A percentile compares a stretch with the other conserved stretches of the same genome.
These are phyloP conservation scores for Penicillium sp. DNA, from an alignment of 2,329 filamentous ascomycete genomes.

Conservation along the genomic window DNA sequence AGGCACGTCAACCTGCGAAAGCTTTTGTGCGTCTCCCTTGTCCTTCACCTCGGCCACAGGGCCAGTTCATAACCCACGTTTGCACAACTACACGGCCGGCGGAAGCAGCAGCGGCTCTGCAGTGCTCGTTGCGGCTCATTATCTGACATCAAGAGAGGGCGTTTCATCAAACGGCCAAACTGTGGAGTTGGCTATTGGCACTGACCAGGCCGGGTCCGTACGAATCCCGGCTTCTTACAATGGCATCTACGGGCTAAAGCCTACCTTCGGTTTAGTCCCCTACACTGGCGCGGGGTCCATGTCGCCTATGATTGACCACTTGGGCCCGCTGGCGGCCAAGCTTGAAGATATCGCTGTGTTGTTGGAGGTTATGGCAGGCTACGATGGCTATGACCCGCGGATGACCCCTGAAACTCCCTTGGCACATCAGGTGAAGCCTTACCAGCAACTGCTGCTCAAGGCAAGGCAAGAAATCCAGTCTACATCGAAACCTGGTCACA, in stretches of 20 bases:
- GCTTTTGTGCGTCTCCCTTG: slow-evolving; percentile 39
- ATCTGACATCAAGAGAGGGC: slow-evolving; percentile 9
- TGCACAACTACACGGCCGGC: slow-evolving; percentile 34
- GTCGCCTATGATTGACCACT: slow-evolving; percentile 47
- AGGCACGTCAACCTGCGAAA: slow-evolving; percentile 42
- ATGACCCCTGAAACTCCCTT: slow-evolving; percentile 44
- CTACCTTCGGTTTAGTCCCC: slow-evolving; percentile 52
- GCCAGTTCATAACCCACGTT: slow-evolving; percentile 40
- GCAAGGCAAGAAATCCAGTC: not conserved
- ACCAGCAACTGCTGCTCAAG: slow-evolving; percentile 29
- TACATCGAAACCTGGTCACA: slow-evolving; percentile 23
- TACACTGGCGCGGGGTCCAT: slow-evolving; percentile 50
- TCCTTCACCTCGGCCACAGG: slow-evolving; percentile 41
- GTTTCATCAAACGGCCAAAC: slow-evolving; percentile 25
- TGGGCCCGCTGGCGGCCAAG: slow-evolving; percentile 48
- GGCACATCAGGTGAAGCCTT: slow-evolving; percentile 33
- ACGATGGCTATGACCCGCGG: slow-evolving; percentile 51
- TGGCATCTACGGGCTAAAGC: slow-evolving; percentile 49
- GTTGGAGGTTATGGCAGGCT: slow-evolving; percentile 49
- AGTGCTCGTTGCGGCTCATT: slow-evolving; percentile 31
- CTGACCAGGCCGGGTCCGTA: slow-evolving; percentile 44
- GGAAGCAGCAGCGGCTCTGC: slow-evolving; percentile 40
- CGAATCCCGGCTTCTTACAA: slow-evolving; percentile 42
- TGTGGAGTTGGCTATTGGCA: slow-evolving; percentile 40
- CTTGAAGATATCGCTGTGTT: slow-evolving; percentile 47